phyloP scores from a whole-genome alignment of 768 basidiomycete genomes.

The Boletus rubroflammeus region DNA sequence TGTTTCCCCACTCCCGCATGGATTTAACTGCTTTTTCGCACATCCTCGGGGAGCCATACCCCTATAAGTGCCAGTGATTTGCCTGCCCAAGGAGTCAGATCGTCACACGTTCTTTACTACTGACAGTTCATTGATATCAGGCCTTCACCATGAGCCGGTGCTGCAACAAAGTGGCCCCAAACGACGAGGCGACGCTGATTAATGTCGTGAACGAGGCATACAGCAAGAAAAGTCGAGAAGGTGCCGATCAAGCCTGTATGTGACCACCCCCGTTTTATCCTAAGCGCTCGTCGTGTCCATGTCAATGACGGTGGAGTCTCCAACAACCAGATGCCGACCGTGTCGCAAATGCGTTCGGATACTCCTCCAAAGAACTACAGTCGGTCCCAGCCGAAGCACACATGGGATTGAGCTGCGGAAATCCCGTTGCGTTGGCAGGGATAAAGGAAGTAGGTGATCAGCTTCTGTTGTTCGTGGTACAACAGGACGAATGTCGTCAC shows the following conservation, averaged over 20 bases:
- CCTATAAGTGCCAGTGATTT: neutral
- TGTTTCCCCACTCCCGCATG: neutral
- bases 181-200: neutral
- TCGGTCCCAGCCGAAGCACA: constrained; percentile 43
- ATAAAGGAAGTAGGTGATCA: constrained; percentile 40
- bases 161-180: neutral
- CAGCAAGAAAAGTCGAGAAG: constrained; percentile 7
- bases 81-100: neutral
- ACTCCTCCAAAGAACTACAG: constrained; percentile 40
- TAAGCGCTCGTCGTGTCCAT: neutral
- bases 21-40: neutral
- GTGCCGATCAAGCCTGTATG: constrained; percentile 13
- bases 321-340: constrained; percentile 9
- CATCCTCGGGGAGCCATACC: neutral
- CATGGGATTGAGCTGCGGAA: constrained; percentile 54
- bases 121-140: neutral
- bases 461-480: too few relatives aligned
- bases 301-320: neutral
- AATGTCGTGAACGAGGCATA: constrained; percentile 12
- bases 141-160: constrained; percentile 2
- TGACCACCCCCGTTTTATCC: neutral
- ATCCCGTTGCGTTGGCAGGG: constrained; percentile 44
- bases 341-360: constrained; percentile 42
- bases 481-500: neutral
- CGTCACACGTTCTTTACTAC: neutral